Base-by-base conservation (phyloP, 345 rosid species). In the Punica granatum region DNA sequence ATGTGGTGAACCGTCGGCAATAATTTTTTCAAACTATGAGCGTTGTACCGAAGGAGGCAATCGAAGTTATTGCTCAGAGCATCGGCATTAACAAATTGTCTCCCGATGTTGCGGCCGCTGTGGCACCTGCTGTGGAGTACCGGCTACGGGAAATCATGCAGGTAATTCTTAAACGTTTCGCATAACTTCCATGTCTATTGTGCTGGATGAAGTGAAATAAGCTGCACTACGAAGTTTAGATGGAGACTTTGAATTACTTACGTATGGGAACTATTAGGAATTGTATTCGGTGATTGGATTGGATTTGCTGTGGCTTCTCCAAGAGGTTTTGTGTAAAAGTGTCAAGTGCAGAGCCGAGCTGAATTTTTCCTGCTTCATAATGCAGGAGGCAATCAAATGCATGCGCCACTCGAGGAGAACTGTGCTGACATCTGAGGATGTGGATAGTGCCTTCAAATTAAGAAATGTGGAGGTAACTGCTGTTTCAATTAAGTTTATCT, bases 131-230 rank as follows among this genome's bases (percentile, higher is more conserved):
- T 77, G 96, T 89, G n/a, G 95, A 92, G 74, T 86, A 86, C 75
- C 90, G 94, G n/a, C 77, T 92, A 56, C 87, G 82, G 7, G 98
- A 90, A 77, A 78, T 88, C 59, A 90, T 92, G 89, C 98, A 92
- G 93, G 97, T 87, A 6, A 42, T 10, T 36, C 33, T n/a, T 7
- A 34, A 18, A 33, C 18, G 28, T 26, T 15, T 34, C 59, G 35
- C 35, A n/a, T 65, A 16, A 43, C 46, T 56, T 37, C 18, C 18
- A 18, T 35, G 23, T 0, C 23, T 49, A 28, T 28, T 4, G n/a
- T 21, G 65, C 30, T 32, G 34, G 28, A 2, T 48, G 36, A 21
- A 39, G 28, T 60, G 10, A n/a, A 41, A 7, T 37, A n/a, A n/a
- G 46, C 44, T 69, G 69, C 13, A 8, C 36, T 32, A 31, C 36